A percentile compares a stretch with the other conserved stretches of the same genome.
Conservation (phyloP, 1,284 basidiomycete genomes). For the Ustilago crameri region DNA sequence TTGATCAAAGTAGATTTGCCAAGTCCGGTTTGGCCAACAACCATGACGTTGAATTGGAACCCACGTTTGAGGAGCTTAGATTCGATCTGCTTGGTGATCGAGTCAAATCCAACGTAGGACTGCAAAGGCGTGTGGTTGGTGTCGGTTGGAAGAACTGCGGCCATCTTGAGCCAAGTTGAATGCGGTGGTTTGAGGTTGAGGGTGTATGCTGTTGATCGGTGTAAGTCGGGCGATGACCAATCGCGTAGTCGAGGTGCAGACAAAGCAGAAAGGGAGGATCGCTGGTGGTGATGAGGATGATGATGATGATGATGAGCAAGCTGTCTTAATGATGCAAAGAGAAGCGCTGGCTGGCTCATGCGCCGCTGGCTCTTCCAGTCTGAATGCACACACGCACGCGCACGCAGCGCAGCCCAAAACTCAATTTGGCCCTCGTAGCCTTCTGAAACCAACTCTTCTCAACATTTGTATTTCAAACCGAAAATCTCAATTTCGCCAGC, state of each 20-base stretch:
- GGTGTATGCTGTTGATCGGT: neutral
- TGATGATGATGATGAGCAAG: neutral
- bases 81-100: slow-evolving; percentile 95
- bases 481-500: neutral
- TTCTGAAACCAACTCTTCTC: neutral
- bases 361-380: slow-evolving; percentile 3
- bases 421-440: too few relatives aligned
- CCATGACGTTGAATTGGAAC: slow-evolving; percentile 88
- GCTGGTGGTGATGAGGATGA: neutral
- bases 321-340: neutral
- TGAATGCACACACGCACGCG: slow-evolving; percentile 9
- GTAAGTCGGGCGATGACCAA: too few relatives aligned
- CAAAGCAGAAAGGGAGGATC: neutral
- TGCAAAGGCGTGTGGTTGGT: slow-evolving; percentile 62
- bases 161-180: slow-evolving; percentile 14
- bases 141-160: slow-evolving; percentile 29
- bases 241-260: neutral
- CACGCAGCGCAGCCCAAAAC: neutral
- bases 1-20: slow-evolving; percentile 99
- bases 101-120: slow-evolving; percentile 69
- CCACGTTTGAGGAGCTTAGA: slow-evolving; percentile 98
- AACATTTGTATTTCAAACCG: neutral
- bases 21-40: slow-evolving; percentile 89
- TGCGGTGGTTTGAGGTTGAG: neutral
- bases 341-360: slow-evolving; percentile 34